phyloP scores from a whole-genome alignment of 768 basidiomycete species.

The Saitozyma sp. region DNA sequence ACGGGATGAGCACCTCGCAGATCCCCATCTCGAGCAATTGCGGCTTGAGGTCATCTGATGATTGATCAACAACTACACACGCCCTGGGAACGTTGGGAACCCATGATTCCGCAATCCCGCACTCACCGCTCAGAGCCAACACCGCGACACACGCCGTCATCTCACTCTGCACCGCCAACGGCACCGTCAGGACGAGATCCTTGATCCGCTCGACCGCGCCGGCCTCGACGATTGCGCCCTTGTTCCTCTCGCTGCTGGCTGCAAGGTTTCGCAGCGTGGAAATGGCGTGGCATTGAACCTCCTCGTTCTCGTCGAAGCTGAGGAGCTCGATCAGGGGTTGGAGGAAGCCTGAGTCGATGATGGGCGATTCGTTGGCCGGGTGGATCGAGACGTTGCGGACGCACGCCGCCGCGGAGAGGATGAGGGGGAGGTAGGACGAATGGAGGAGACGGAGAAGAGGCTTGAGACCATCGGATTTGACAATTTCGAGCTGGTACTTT shows the following conservation, averaged over 20 bases:
- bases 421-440: constrained; percentile 94
- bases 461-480: constrained; percentile 88
- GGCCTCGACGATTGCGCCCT: constrained; percentile 94
- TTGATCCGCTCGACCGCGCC: constrained; percentile 96
- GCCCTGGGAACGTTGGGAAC: background rate
- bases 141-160: constrained; percentile 99
- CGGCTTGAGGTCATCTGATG: constrained; percentile 88
- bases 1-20: constrained; percentile 91
- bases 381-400: constrained; percentile 99
- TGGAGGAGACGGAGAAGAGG: constrained; percentile 90
- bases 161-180: constrained; percentile 95
- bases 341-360: constrained; percentile 97
- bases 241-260: constrained; percentile 96
- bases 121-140: constrained; percentile 85
- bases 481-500: constrained; percentile 98
- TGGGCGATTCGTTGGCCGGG: constrained; percentile 96
- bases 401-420: constrained; percentile 96
- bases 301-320: constrained; percentile 98
- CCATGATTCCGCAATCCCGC: too few species aligned
- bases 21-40: constrained; percentile 98
- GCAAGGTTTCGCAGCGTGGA: constrained; percentile 95
- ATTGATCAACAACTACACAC: background rate
- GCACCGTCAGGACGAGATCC: constrained; percentile 90
- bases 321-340: constrained; percentile 92
- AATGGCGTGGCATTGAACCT: constrained; percentile 98